Evolutionary conservation across 768 basidiomycete species (phyloP).

Genomic region (Termitomyces sp.): DNA sequence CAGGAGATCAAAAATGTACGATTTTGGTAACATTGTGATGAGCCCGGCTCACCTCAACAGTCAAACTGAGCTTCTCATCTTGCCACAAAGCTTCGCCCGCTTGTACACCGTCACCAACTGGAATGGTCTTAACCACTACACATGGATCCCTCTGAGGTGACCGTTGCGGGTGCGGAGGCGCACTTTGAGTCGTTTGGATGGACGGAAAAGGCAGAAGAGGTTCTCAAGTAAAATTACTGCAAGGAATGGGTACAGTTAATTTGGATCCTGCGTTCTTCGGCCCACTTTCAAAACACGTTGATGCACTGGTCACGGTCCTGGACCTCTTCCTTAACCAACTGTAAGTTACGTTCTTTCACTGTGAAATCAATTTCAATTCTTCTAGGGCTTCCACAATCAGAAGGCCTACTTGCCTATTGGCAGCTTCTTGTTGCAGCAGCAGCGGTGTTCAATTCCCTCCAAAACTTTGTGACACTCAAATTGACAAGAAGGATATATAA

Average conservation of each 20-base stretch:
- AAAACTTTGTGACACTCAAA: constrained; percentile 75
- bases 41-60: constrained; percentile 3
- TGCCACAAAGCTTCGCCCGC: neutral
- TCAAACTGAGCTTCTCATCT: constrained; percentile 1
- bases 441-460: constrained; percentile 80
- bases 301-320: constrained; percentile 35
- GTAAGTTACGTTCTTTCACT: constrained; percentile 1
- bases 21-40: constrained; percentile 21
- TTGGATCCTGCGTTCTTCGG: constrained; percentile 22
- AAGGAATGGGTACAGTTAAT: constrained; percentile 24
- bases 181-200: constrained; percentile 5
- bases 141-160: constrained; percentile 18
- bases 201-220: constrained; percentile 13
- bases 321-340: constrained; percentile 39
- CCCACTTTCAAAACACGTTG: constrained; percentile 18
- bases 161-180: constrained; percentile 20
- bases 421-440: constrained; percentile 74
- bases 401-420: constrained; percentile 82
- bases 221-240: constrained; percentile 18
- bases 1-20: constrained; percentile 24
- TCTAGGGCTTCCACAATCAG: constrained; percentile 56
- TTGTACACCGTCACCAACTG: neutral
- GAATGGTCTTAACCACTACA: neutral
- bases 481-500: constrained; percentile 77
- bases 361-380: neutral